phyloP scores from a whole-genome alignment of 2,329 filamentous ascomycete species.

The Stagonosporopsis tanaceti region DNA sequence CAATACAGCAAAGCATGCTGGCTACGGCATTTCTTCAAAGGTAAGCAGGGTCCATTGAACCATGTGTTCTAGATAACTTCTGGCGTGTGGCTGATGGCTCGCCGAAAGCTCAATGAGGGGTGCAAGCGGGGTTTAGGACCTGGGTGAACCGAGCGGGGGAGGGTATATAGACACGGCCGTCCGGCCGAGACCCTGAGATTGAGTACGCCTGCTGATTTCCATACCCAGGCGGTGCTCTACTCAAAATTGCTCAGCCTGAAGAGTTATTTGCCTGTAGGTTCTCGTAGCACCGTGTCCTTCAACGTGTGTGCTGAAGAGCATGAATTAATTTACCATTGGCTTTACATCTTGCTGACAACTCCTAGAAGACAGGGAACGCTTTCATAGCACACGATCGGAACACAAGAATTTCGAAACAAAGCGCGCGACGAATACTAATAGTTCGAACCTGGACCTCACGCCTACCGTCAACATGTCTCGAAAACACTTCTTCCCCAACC shows the following conservation, averaged over 20 bases:
- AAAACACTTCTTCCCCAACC: conserved; percentile 63
- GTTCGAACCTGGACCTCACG: neutral
- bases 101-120: conserved; percentile 16
- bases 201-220: neutral
- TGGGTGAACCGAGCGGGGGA: conserved; percentile 20
- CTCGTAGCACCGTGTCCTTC: neutral
- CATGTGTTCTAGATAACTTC: neutral
- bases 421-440: neutral
- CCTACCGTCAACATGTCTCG: conserved; percentile 54
- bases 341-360: neutral
- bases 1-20: neutral
- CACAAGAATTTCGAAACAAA: neutral
- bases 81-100: conserved; percentile 13
- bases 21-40: neutral
- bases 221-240: neutral
- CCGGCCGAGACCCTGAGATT: neutral
- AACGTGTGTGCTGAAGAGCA: neutral
- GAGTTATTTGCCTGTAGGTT: neutral
- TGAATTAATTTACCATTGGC: neutral
- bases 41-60: conserved; percentile 1
- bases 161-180: conserved; percentile 18
- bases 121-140: conserved; percentile 19
- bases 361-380: neutral
- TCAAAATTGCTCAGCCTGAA: neutral
- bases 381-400: too few species aligned